Conservation (phyloP, 2,329 filamentous ascomycete species). For the Venturia aucupariae region DNA sequence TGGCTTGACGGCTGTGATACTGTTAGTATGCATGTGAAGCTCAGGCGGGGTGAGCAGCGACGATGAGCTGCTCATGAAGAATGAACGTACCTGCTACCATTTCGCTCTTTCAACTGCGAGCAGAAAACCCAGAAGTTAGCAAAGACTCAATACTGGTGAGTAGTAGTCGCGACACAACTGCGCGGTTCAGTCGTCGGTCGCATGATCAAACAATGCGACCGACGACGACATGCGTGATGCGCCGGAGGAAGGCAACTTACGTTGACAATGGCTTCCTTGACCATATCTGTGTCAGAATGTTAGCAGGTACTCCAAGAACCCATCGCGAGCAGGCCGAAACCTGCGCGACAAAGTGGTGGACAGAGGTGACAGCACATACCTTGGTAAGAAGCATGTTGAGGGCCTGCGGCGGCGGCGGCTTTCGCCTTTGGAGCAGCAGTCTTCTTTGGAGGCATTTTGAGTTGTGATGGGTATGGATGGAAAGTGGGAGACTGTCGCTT, state of each 20-base stretch:
- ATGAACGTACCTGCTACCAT: constrained; percentile 56
- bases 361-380: constrained; percentile 41
- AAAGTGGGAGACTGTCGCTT: background rate
- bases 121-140: constrained; percentile 41
- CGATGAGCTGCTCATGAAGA: constrained; percentile 16
- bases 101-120: constrained; percentile 58
- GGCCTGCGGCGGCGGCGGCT: constrained; percentile 38
- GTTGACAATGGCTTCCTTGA: constrained; percentile 61
- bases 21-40: constrained; percentile 15
- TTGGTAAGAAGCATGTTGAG: constrained; percentile 56
- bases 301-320: constrained; percentile 46
- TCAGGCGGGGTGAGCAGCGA: background rate
- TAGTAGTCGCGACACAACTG: background rate
- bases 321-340: constrained; percentile 27
- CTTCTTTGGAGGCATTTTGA: constrained; percentile 58
- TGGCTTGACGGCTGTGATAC: constrained; percentile 51
- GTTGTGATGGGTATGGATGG: constrained; percentile 3
- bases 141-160: constrained; percentile 14
- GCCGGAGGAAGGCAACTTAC: constrained; percentile 50
- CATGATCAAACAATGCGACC: constrained; percentile 5
- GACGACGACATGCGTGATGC: constrained; percentile 26
- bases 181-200: background rate
- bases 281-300: constrained; percentile 53
- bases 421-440: constrained; percentile 45
- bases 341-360: constrained; percentile 35